phyloP scores from a whole-genome alignment of 1,284 basidiomycete species.

The Tilletia setariae region DNA sequence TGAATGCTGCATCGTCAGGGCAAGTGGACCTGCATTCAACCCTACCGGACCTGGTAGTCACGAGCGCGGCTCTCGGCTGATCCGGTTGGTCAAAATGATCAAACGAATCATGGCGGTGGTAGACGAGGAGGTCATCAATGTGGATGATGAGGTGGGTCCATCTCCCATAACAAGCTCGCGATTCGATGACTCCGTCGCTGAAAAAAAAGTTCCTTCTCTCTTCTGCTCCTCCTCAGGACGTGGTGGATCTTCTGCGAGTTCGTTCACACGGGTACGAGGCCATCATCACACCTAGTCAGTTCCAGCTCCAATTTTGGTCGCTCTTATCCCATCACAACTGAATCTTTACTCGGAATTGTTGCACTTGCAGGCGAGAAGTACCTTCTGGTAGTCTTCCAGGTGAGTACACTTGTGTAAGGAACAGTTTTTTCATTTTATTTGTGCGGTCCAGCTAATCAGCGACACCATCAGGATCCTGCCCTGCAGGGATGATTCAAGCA shows the following conservation, averaged over 20 bases:
- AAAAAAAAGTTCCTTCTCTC: not conserved
- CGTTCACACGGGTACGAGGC: not conserved
- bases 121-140: not conserved
- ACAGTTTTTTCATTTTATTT: not conserved
- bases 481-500: too few relatives aligned
- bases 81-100: conserved; percentile 4
- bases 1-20: not conserved
- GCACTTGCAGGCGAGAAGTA: not conserved
- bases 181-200: not conserved
- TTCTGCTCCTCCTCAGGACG: not conserved
- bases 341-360: not conserved
- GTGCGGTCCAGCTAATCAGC: not conserved
- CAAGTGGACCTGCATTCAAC: not conserved
- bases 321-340: not conserved
- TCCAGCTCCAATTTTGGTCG: not conserved
- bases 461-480: not conserved
- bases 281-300: not conserved
- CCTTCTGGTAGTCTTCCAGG: conserved; percentile 9
- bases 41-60: conserved; percentile 3
- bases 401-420: not conserved
- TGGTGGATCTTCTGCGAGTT: not conserved
- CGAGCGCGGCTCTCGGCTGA: not conserved
- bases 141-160: conserved; percentile 2
- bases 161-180: not conserved
- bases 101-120: conserved; percentile 6